Evolutionary conservation across 176 grass and related monocot species (phyloP).

Genomic region (Carex scoparia): DNA sequence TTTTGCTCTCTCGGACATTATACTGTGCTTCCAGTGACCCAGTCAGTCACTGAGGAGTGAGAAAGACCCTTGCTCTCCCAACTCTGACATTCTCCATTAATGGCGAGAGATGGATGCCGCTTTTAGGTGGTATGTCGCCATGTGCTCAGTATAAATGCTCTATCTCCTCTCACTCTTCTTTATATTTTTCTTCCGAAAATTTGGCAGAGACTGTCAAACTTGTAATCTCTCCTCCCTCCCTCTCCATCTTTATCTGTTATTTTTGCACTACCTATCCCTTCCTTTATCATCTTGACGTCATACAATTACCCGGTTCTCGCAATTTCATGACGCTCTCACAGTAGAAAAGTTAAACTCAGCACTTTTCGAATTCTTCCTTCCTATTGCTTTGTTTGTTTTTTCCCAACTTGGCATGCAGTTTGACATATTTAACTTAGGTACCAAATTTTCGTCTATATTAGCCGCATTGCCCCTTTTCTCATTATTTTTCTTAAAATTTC

Average conservation of each 20-base stretch:
- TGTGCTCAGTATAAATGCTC: slow-evolving; percentile 25
- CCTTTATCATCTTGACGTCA: background rate
- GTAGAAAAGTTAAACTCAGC: background rate
- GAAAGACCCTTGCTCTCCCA: background rate
- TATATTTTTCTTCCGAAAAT: too few species aligned
- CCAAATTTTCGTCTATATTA: background rate
- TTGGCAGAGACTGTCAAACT: too few species aligned
- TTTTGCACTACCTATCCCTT: slow-evolving; percentile 1
- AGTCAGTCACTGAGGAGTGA: background rate
- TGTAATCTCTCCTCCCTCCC: background rate
- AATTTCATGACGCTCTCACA: background rate
- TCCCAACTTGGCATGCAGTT: background rate
- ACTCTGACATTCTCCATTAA: slow-evolving; percentile 32
- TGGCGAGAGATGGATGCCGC: slow-evolving; percentile 19
- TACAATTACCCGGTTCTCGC: background rate
- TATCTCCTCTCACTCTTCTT: background rate
- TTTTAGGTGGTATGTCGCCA: slow-evolving; percentile 15
- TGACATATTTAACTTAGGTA: background rate
- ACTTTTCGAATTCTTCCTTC: background rate
- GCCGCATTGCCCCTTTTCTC: slow-evolving; percentile 13
- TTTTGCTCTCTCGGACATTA: background rate
- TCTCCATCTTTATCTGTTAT: background rate
- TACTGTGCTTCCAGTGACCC: background rate
- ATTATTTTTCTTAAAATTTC: background rate
- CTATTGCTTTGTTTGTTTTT: background rate